These are phyloP conservation scores for Neurospora sp. DNA, from an alignment of 495 filamentous ascomycete genomes.

Conservation along the genomic window DNA sequence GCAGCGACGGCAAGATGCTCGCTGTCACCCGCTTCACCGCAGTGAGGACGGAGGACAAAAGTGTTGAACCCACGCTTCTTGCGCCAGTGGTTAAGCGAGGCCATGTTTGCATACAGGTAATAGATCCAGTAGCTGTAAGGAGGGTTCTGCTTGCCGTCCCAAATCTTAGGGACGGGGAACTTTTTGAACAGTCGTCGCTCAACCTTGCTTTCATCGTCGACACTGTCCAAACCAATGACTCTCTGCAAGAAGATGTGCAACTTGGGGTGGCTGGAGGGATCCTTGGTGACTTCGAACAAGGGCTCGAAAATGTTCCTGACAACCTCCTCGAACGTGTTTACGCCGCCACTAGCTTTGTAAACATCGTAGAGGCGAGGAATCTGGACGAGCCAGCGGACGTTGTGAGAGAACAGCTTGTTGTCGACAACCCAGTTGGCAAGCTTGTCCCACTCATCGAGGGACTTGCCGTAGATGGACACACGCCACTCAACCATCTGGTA, in stretches of 20 bases:
- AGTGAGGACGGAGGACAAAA: slow-evolving; percentile 86
- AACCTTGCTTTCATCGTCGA: slow-evolving; percentile 95
- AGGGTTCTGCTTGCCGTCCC: slow-evolving; percentile 88
- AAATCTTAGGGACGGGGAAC: slow-evolving; percentile 79
- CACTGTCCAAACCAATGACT: slow-evolving; percentile 93
- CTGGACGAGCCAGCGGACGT: slow-evolving; percentile 95
- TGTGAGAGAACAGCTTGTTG: slow-evolving; percentile 94
- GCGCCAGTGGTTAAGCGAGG: slow-evolving; percentile 84
- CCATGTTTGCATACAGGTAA: slow-evolving; percentile 89
- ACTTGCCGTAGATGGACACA: slow-evolving; percentile 90
- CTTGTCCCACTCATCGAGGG: slow-evolving; percentile 94
- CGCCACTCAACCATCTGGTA: slow-evolving; percentile 99
- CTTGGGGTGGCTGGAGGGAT: slow-evolving; percentile 80
- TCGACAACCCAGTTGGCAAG: slow-evolving; percentile 97
- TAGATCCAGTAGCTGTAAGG: slow-evolving; percentile 99
- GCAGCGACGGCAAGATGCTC: slow-evolving; percentile 91
- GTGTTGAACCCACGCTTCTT: slow-evolving; percentile 92
- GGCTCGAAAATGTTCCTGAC: slow-evolving; percentile 89
- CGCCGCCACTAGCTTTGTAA: slow-evolving; percentile 78
- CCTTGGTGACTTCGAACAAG: slow-evolving; percentile 85
- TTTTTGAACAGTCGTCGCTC: slow-evolving; percentile 88
- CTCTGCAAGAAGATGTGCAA: slow-evolving; percentile 91
- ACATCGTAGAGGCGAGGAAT: slow-evolving; percentile 91
- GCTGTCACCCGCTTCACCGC: slow-evolving; percentile 92
- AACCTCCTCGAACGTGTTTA: slow-evolving; percentile 83